Base-by-base conservation (phyloP, 225 moss, liverwort and hornwort genomes). In the Thuidium tamariscinum region DNA sequence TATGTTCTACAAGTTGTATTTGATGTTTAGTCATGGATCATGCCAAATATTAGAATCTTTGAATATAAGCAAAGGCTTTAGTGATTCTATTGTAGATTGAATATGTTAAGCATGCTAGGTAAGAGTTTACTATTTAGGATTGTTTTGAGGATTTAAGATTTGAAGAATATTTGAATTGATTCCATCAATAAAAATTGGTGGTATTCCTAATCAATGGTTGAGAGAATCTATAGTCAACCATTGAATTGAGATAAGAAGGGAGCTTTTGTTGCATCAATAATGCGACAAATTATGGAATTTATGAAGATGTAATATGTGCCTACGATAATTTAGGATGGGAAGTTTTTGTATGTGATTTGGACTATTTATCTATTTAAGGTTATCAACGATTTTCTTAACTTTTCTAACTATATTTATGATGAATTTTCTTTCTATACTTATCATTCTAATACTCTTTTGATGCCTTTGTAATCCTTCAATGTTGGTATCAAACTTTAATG, bases 81-180 rank as follows among this genome's bases (percentile, higher is more conserved):
- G 16, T 36, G 3, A n/a, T 65, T 66, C 7, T 21, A 66, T 3
- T 37, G 1, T 4, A 36, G n/a, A n/a, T n/a, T n/a, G n/a, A n/a
- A n/a, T n/a, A n/a, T n/a, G n/a, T n/a, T n/a, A n/a, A n/a, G n/a
- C 0, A 0, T 37, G 0, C 6, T 2, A 2, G 1, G 3, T 1
- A 21, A 66, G 2, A 37, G 1, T 21, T 66, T 11, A 6, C 5
- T 66, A n/a, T 36, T 65, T 3, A 17, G 0, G 20, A 1, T 20
- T 36, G 11, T 21, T 36, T 36, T 4, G n/a, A n/a, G n/a, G n/a
- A n/a, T 37, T 4, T 3, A 37, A 0, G 22, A 2, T 13, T 39
- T 68, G 13, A 68, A 14, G 13, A 39, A 14, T 39, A 25, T 25
- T 68, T 39, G 25, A 14, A 25, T 25, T 25, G 25, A 25, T 25